Evolutionary conservation across 495 filamentous ascomycete species (phyloP), one percentile per base, ranked within the genome.

Genomic region (Jackrogersella minutella): DNA sequence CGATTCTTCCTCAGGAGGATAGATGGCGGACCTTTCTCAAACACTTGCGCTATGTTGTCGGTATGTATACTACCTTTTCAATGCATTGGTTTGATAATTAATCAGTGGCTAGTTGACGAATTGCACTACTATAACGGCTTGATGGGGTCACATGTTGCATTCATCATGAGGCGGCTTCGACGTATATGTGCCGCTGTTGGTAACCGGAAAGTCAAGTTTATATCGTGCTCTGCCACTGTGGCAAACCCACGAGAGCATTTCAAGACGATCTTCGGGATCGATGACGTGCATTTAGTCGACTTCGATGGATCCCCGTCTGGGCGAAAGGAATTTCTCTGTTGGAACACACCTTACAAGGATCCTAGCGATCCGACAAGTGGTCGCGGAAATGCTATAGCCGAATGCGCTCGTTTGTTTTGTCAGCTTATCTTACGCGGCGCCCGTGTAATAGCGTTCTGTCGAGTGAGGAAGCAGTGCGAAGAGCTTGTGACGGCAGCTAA

Each of bases 291-390:
- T 58, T 72, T 98, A 34, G 87, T 91, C 1, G 92, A 97, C 77
- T 93, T 92, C 74, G 95, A 98, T 70, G 95, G 95, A 2, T 97
- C 93, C 2, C 96, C 95, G 1, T 91, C 92, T 9, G 95, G 95
- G 5, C 83, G 92, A 22, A 99, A 99, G 70, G 93, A 97, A 73
- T 98, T 98, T 58, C 76, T 99, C 6, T 97, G 93, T 77, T 99
- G 95, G 95, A 98, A 98, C 65, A 97, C 96, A 1, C 96, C 95
- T 2, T 97, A 88, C 79, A 97, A 92, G 79, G 95, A 97, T 70
- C 91, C 93, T 1, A 80, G 81, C 6, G 95, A 98, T 75, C 92
- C 93, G 9, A 85, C 90, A 0, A 95, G 91, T 58, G 94, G 94
- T 5, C 86, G 95, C 34, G 93, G 90, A 24, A 89, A 94, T 75